Base-by-base conservation (phyloP, 805 yeast genomes). In the Cyberlindnera subsufficiens region DNA sequence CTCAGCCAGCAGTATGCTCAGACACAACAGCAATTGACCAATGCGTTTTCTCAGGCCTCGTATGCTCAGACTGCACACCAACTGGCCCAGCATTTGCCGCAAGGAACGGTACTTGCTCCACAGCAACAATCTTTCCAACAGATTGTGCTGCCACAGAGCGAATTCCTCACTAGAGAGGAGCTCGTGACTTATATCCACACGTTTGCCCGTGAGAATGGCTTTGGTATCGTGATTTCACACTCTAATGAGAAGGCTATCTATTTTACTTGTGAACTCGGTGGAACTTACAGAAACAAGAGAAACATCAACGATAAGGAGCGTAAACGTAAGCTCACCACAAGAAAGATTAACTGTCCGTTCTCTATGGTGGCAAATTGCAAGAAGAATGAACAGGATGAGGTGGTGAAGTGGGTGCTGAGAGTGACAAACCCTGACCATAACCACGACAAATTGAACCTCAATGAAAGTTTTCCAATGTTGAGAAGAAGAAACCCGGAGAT, bases 401-500 rank as follows among this genome's bases (percentile, higher is more conserved):
- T 52, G 32, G 43, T 51, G 17, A 56, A 50, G 44, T 58, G 62
- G 62, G 33, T 49, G 6, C 32, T 58, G 30, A 53, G 60, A 46
- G 52, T 56, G 30, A 55, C 59, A 4, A 49, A 49, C 22, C 46
- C 55, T 16, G 60, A 58, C 29, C 62, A 58, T 40, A 56, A 58
- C 42, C 62, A 58, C 40, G 62, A 58, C 37, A 58, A 55, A 35
- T 34, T 58, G 34, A 56, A 58, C 39, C 39, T 56, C 36, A 58
- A 50, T 38, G 62, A 58, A 41, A 52, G 56, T 38, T 58, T 52
- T 51, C 62, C 62, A 38, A 56, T 51, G 57, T 38, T 58, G 37
- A 55, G 62, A 55, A 56, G 60, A 54, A 56, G 62, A 55, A 56
- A 54, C 38, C 59, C 62, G 9, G 61, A 56, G 35, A 55, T 58